Conservation (phyloP, 306 rosid species). For the Inga laurina region DNA sequence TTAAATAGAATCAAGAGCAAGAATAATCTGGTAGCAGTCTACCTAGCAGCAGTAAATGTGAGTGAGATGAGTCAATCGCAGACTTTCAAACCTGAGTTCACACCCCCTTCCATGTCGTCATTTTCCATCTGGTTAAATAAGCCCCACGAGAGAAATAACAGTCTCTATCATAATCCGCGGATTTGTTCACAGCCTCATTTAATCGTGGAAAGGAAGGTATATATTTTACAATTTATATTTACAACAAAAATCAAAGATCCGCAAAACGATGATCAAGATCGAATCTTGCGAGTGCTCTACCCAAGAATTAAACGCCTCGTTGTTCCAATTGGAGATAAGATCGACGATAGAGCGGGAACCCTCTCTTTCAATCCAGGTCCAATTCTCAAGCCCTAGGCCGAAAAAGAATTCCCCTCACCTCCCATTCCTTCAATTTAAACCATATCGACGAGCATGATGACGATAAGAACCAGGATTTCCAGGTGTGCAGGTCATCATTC, state of each 20-base stretch:
- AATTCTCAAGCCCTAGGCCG: too few relatives aligned
- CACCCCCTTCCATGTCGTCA: neutral
- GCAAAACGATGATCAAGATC: too few relatives aligned
- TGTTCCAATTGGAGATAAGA: too few relatives aligned
- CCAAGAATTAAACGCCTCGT: neutral
- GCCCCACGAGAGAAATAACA: neutral
- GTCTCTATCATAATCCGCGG: neutral
- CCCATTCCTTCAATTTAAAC: too few relatives aligned
- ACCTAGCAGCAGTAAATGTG: neutral
- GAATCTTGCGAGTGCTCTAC: neutral
- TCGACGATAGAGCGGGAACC: too few relatives aligned
- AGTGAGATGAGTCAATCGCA: neutral
- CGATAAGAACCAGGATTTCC: neutral
- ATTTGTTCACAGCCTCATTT: neutral
- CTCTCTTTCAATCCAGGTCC: neutral
- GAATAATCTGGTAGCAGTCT: neutral
- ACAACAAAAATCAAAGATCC: too few relatives aligned
- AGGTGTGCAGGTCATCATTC: too few relatives aligned
- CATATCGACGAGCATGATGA: neutral
- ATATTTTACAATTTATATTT: too few relatives aligned
- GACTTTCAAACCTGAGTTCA: neutral
- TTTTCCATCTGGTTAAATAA: neutral
- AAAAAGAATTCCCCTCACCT: too few relatives aligned
- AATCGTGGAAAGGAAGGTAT: neutral
- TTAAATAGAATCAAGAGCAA: neutral